These are phyloP conservation scores for Cyberlindnera misumaiensis DNA, from an alignment of 805 yeast genomes.

Conservation along the genomic window DNA sequence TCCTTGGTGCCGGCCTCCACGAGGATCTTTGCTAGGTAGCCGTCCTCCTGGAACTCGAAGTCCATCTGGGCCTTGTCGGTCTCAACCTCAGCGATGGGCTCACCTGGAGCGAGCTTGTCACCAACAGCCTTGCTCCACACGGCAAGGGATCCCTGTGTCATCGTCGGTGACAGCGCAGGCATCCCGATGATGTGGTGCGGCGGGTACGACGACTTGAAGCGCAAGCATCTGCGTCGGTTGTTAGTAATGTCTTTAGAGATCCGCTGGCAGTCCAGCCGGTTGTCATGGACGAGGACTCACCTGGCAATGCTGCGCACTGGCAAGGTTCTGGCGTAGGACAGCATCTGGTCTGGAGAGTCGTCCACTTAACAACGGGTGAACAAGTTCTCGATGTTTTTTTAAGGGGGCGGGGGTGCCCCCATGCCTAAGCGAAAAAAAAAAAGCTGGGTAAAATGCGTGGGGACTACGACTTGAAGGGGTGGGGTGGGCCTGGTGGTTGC, in stretches of 20 bases:
- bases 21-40: slow-evolving; percentile 80
- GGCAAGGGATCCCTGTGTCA: slow-evolving; percentile 93
- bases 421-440: not conserved
- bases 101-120: slow-evolving; percentile 86
- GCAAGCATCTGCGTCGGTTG: slow-evolving; percentile 4
- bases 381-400: not conserved
- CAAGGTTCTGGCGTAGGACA: slow-evolving; percentile 3
- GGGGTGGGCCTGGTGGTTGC: too few species aligned
- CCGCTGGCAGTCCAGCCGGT: not conserved
- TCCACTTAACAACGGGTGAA: too few species aligned
- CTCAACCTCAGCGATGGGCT: slow-evolving; percentile 92
- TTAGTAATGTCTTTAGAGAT: not conserved
- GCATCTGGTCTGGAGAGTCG: not conserved
- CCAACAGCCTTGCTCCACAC: slow-evolving; percentile 88
- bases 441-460: not conserved
- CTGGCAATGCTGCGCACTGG: slow-evolving; percentile 3
- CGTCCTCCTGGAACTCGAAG: slow-evolving; percentile 97
- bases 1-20: slow-evolving; percentile 83
- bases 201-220: slow-evolving; percentile 45
- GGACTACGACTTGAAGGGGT: too few species aligned
- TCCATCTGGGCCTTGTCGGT: slow-evolving; percentile 98
- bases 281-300: not conserved
- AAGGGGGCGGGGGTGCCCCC: not conserved
- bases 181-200: slow-evolving; percentile 83
- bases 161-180: slow-evolving; percentile 99